Conservation (phyloP, 495 filamentous ascomycete genomes). For the Letharia columbiana region DNA sequence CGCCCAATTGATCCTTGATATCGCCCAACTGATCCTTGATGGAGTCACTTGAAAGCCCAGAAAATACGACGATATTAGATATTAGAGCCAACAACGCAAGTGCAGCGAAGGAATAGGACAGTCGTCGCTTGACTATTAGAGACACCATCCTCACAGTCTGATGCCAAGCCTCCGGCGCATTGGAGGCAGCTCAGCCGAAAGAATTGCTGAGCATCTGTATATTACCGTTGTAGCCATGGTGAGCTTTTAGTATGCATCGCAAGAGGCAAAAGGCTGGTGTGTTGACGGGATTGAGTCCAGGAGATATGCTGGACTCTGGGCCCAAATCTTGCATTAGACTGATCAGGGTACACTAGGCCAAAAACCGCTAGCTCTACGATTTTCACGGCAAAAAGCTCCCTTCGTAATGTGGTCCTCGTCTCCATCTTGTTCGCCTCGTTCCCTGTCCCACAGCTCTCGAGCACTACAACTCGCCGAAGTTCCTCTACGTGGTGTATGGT, state of each 20-base stretch:
- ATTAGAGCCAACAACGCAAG: conserved; percentile 19
- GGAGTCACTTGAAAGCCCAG: conserved; percentile 21
- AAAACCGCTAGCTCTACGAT: no score
- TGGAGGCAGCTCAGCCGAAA: conserved; percentile 11
- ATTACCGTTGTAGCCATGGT: conserved; percentile 1
- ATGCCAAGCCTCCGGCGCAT: conserved; percentile 10
- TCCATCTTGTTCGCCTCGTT: no score
- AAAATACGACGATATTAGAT: conserved; percentile 21
- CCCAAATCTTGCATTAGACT: no score
- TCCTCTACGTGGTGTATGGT: no score
- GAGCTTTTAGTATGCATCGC: not conserved
- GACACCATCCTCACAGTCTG: conserved; percentile 14
- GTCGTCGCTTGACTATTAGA: conserved; percentile 14
- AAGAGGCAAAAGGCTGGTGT: not conserved
- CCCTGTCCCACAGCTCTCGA: no score
- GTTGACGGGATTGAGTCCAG: not conserved
- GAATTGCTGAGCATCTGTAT: not conserved
- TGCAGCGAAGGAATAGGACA: conserved; percentile 19
- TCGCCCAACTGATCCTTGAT: conserved; percentile 20
- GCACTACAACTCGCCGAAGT: no score
- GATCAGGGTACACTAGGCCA: no score
- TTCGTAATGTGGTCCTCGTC: no score
- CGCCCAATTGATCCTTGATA: conserved; percentile 17
- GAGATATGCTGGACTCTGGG: not conserved
- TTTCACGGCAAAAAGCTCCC: no score